Conservation (phyloP, 805 yeast genomes). For the Saccharomycopsis malanga region DNA sequence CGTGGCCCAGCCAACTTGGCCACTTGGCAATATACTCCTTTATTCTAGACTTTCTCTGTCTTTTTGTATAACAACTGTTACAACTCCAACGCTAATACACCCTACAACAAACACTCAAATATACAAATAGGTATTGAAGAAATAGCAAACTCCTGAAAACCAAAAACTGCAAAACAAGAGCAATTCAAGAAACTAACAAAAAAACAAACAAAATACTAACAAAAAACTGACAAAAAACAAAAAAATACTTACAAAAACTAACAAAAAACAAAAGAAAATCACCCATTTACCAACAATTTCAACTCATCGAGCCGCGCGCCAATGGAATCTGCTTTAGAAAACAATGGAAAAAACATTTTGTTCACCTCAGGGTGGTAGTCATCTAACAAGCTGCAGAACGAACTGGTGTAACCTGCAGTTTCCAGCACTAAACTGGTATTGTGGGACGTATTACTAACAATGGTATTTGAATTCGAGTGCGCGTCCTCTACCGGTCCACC, state of each 20-base stretch:
- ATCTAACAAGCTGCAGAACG: constrained; percentile 17
- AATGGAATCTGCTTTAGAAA: constrained; percentile 17
- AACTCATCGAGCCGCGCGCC: constrained; percentile 17
- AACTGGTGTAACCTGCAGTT: background rate
- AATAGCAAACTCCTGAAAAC: too few relatives aligned
- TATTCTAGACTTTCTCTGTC: too few relatives aligned
- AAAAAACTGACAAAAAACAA: background rate
- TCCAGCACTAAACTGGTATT: background rate
- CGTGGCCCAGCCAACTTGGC: too few relatives aligned
- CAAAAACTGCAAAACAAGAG: background rate
- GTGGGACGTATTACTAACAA: background rate
- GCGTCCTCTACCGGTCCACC: background rate
- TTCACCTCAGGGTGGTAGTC: constrained; percentile 20
- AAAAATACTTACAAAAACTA: background rate
- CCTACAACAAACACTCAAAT: too few relatives aligned
- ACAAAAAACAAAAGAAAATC: background rate
- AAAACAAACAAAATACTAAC: background rate
- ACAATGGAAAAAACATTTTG: constrained; percentile 17
- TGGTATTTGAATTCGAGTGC: background rate
- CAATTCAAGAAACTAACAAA: background rate
- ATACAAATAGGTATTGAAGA: too few relatives aligned
- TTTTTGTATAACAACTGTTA: too few relatives aligned
- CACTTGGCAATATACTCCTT: too few relatives aligned
- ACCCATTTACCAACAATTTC: constrained; percentile 9
- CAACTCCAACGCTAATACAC: too few relatives aligned